Evolutionary conservation across 805 yeast genomes (phyloP).

Genomic region (Ogataea paradorogensis): DNA sequence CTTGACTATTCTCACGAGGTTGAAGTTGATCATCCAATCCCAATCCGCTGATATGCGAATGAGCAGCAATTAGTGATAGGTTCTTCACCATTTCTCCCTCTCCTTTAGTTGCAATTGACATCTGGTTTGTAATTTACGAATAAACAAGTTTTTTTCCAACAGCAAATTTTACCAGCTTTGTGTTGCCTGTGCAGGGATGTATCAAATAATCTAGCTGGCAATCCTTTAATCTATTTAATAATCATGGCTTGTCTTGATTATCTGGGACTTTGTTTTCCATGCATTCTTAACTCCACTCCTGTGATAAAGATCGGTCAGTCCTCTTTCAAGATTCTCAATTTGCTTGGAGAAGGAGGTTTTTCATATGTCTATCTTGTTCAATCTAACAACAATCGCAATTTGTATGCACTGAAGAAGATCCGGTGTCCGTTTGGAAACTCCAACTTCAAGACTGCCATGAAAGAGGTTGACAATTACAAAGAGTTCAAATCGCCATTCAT

Average conservation of each 20-base stretch:
- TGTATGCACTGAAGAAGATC: slow-evolving; percentile 79
- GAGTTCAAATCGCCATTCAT: slow-evolving; percentile 68
- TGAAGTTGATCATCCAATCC: slow-evolving; percentile 89
- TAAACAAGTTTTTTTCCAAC: slow-evolving; percentile 7
- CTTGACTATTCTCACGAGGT: slow-evolving; percentile 84
- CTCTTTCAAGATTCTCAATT: slow-evolving; percentile 57
- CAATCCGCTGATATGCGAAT: slow-evolving; percentile 92
- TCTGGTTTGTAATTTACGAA: slow-evolving; percentile 2
- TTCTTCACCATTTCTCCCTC: slow-evolving; percentile 19
- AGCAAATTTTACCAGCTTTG: slow-evolving; percentile 7
- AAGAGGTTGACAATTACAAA: slow-evolving; percentile 73
- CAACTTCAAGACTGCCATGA: slow-evolving; percentile 68
- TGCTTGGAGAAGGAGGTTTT: slow-evolving; percentile 90
- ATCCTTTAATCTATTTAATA: not conserved
- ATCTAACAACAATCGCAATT: slow-evolving; percentile 40
- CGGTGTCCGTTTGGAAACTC: slow-evolving; percentile 85
- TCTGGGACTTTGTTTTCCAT: slow-evolving; percentile 40
- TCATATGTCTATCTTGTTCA: slow-evolving; percentile 81
- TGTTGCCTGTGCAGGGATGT: slow-evolving; percentile 10
- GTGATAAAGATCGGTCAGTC: slow-evolving; percentile 59
- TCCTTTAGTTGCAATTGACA: slow-evolving; percentile 24
- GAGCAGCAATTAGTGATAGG: slow-evolving; percentile 62
- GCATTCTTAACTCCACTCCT: slow-evolving; percentile 45
- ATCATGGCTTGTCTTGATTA: slow-evolving; percentile 16
- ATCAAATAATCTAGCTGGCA: not conserved